Evolutionary conservation across 2,329 filamentous ascomycete genomes (phyloP).

Genomic region (Exophiala bonariae): DNA sequence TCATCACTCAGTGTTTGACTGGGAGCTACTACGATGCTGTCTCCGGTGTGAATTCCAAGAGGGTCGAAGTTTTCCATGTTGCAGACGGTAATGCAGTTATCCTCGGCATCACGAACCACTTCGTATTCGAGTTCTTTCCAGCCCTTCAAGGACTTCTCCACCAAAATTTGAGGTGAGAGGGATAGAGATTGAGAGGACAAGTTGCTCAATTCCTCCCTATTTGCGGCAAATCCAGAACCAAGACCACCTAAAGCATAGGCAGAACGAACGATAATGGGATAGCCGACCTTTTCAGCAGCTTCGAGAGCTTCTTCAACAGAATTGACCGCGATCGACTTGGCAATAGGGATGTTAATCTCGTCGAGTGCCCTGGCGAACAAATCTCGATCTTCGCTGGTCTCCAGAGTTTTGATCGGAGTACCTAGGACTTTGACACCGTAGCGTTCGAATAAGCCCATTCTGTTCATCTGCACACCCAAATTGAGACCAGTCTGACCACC

Average conservation of each 20-base stretch:
- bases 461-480: constrained; percentile 95
- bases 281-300: constrained; percentile 83
- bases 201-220: constrained; percentile 89
- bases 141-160: constrained; percentile 97
- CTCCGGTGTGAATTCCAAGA: constrained; percentile 94
- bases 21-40: constrained; percentile 96
- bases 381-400: constrained; percentile 93
- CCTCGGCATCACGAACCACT: constrained; percentile 91
- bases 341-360: constrained; percentile 96
- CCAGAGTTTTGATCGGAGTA: constrained; percentile 89
- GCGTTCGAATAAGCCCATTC: constrained; percentile 90
- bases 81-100: constrained; percentile 99
- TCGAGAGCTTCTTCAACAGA: constrained; percentile 90
- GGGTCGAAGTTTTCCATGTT: constrained; percentile 99
- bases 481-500: constrained; percentile 97
- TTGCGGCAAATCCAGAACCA: constrained; percentile 93
- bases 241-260: constrained; percentile 95
- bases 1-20: constrained; percentile 97
- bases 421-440: constrained; percentile 95
- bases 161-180: constrained; percentile 90
- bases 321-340: constrained; percentile 88
- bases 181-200: constrained; percentile 90
- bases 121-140: constrained; percentile 99
- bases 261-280: constrained; percentile 96
- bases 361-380: constrained; percentile 93